Evolutionary conservation across 352 stramenopile species (phyloP), one percentile per base, ranked within the genome.

Genomic region (Aphanomyces cochlioides): DNA sequence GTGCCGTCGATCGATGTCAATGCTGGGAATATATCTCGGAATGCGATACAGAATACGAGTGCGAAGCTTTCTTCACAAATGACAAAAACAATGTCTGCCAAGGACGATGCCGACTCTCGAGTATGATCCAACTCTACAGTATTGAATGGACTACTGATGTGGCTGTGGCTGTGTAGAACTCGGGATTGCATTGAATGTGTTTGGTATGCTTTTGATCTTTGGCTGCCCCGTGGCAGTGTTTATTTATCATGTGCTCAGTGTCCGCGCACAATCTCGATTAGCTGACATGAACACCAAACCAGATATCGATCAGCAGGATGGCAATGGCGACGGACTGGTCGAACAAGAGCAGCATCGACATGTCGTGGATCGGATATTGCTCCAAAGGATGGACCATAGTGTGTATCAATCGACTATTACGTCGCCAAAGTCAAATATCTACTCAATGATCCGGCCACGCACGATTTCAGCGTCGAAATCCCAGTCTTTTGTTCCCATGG

Each of bases 11-110:
- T 41, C 58, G 40, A 41, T 66, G 58, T 41, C 8, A 66, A 38
- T 66, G 58, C 58, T 47, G 36, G 58, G 58, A 19, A 17, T 66
- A 66, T 41, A 41, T 66, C 15, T 38, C 58, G n/a, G 28, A 66
- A 41, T 66, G 58, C 39, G 39, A 48, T 19, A 47, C 12, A 17
- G n/a, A 47, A 12, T 66, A 66, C 58, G 19, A 34, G 17, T 66
- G 58, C 39, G 13, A 50, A 47, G 58, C 58, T n/a, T 58, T 38
- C 50, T 58, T 58, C n/a, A 58, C 50, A 15, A 19, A 66, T 28
- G 58, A 6, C 39, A 41, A 28, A 28, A 28, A 1, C 56, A 43
- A 43, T 12, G 13, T 66, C 6, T 66, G 58, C 17, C 37, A 47
- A 12, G 58, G 58, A 15, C 58, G 58, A 13, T 66, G 58, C 19